Evolutionary conservation across 345 rosid species (phyloP).

Genomic region (Cardamine occulta): DNA sequence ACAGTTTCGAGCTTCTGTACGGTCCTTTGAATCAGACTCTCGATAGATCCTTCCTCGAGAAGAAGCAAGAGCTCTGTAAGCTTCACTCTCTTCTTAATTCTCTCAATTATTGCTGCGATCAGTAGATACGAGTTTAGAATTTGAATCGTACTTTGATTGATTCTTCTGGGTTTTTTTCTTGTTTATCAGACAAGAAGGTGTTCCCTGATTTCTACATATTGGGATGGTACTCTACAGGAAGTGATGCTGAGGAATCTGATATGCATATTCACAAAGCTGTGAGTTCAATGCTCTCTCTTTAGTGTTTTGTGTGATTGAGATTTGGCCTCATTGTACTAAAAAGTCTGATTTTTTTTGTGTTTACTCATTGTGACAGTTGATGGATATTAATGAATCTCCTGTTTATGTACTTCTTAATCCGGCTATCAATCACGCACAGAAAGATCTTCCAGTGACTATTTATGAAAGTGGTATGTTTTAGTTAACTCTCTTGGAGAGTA

Average conservation of each 20-base stretch:
- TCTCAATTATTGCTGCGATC: neutral
- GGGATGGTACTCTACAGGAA: slow-evolving; percentile 97
- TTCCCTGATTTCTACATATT: slow-evolving; percentile 83
- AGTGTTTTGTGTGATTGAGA: neutral
- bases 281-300: slow-evolving; percentile 36
- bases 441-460: slow-evolving; percentile 91
- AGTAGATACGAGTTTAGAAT: neutral
- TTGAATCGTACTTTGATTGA: neutral
- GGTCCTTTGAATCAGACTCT: slow-evolving; percentile 70
- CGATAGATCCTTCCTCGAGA: slow-evolving; percentile 86
- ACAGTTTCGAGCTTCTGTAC: slow-evolving; percentile 90
- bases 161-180: slow-evolving; percentile 7
- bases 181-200: slow-evolving; percentile 61
- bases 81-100: neutral
- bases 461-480: slow-evolving; percentile 73
- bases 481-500: neutral
- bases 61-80: slow-evolving; percentile 98
- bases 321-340: slow-evolving; percentile 10
- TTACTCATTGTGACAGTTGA: slow-evolving; percentile 57
- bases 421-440: slow-evolving; percentile 79
- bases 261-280: slow-evolving; percentile 95
- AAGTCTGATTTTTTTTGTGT: neutral
- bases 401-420: slow-evolving; percentile 92
- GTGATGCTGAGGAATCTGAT: slow-evolving; percentile 87
- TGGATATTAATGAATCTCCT: slow-evolving; percentile 97